These are phyloP conservation scores for Rauvolfia tetraphylla DNA, from an alignment of 257 asterid genomes.

Conservation along the genomic window DNA sequence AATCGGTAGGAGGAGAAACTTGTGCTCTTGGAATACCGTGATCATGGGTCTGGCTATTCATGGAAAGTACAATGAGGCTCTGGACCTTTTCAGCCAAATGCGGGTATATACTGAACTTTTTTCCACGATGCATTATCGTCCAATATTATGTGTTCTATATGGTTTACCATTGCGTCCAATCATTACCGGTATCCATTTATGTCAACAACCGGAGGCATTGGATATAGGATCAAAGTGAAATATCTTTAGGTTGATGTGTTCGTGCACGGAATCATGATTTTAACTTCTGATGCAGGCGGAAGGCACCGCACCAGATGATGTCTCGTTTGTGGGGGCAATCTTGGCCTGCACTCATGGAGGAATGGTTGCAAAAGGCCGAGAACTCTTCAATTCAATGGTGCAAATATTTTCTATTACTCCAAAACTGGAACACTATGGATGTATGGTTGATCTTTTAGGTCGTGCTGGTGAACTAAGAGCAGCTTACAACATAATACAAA, in stretches of 20 bases:
- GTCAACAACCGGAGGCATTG: neutral
- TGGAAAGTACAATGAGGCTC: slow-evolving; percentile 64
- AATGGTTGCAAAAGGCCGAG: slow-evolving; percentile 44
- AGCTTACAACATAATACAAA: slow-evolving; percentile 50
- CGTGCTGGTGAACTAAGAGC: slow-evolving; percentile 67
- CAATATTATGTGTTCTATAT: neutral
- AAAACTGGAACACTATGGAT: slow-evolving; percentile 63
- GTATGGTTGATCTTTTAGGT: slow-evolving; percentile 85
- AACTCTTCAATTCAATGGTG: slow-evolving; percentile 17
- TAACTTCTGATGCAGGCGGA: slow-evolving; percentile 43
- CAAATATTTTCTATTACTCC: neutral
- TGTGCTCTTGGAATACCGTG: slow-evolving; percentile 81
- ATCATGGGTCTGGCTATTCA: slow-evolving; percentile 84
- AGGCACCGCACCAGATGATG: slow-evolving; percentile 64
- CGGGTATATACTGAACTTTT: slow-evolving; percentile 39
- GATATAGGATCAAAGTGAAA: neutral
- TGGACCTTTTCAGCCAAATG: slow-evolving; percentile 53
- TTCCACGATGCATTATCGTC: neutral
- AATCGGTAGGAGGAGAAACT: slow-evolving; percentile 49
- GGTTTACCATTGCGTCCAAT: neutral
- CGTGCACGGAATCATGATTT: neutral
- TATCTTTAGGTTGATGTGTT: neutral
- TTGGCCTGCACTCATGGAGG: slow-evolving; percentile 89
- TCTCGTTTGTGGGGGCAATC: slow-evolving; percentile 76
- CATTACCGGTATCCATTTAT: neutral